Conservation (phyloP, 805 yeast genomes). For the Lachancea fermentati region DNA sequence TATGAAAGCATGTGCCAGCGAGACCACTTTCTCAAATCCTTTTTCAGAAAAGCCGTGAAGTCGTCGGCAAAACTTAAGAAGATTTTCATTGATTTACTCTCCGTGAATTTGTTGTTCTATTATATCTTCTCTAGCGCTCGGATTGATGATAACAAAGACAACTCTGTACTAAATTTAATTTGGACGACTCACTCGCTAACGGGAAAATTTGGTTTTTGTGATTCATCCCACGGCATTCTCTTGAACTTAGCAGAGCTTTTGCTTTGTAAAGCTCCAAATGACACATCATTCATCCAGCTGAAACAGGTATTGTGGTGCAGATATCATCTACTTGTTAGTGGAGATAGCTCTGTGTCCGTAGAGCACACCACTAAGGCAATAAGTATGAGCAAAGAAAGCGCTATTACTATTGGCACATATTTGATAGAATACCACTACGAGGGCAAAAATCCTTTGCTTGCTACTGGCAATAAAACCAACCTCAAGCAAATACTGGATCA, state of each 20-base stretch:
- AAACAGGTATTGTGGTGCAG: constrained; percentile 76
- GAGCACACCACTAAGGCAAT: constrained; percentile 53
- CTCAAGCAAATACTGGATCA: constrained; percentile 67
- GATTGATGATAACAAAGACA: constrained; percentile 1
- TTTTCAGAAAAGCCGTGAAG: constrained; percentile 38
- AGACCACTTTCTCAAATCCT: constrained; percentile 36
- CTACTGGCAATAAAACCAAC: constrained; percentile 56
- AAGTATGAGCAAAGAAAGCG: constrained; percentile 33
- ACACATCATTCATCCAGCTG: constrained; percentile 57
- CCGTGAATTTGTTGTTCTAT: constrained; percentile 27
- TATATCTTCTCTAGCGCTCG: constrained; percentile 34
- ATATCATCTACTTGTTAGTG: constrained; percentile 58
- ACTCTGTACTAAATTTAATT: constrained; percentile 40
- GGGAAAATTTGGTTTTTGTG: constrained; percentile 68
- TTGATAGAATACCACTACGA: constrained; percentile 35
- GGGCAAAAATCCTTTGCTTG: constrained; percentile 53
- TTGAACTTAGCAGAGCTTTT: constrained; percentile 53
- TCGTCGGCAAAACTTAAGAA: constrained; percentile 45
- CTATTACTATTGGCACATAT: constrained; percentile 29
- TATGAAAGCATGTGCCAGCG: constrained; percentile 47
- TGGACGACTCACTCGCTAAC: constrained; percentile 65
- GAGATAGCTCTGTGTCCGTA: constrained; percentile 54
- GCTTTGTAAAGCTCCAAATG: constrained; percentile 39
- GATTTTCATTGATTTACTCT: constrained; percentile 31
- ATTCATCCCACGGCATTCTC: constrained; percentile 54